These are phyloP conservation scores for Leccinum aurantiacum DNA, from an alignment of 768 basidiomycete species.

Conservation along the genomic window DNA sequence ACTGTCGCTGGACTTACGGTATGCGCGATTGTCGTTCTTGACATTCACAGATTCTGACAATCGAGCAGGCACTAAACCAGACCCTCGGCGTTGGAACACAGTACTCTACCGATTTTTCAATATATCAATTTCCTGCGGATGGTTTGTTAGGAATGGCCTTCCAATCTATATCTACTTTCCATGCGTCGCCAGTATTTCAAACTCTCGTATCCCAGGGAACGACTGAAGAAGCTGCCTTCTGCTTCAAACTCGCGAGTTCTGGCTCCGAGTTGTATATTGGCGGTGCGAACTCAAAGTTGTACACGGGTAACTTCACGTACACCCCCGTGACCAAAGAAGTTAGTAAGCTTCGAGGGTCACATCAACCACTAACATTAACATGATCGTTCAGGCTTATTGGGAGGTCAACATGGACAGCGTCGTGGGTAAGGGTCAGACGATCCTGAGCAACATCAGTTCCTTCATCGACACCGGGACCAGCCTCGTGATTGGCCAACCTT, in stretches of 20 bases:
- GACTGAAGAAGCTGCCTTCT: slow-evolving; percentile 38
- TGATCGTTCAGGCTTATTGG: slow-evolving; percentile 17
- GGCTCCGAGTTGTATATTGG: slow-evolving; percentile 53
- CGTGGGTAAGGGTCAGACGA: background rate
- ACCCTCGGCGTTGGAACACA: slow-evolving; percentile 13
- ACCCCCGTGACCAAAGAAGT: slow-evolving; percentile 11
- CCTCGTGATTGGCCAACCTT: slow-evolving; percentile 9
- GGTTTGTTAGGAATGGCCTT: slow-evolving; percentile 44
- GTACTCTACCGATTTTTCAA: slow-evolving; percentile 8
- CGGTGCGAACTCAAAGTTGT: slow-evolving; percentile 44
- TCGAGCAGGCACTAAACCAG: slow-evolving; percentile 11
- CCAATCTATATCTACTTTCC: slow-evolving; percentile 37
- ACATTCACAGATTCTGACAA: background rate
- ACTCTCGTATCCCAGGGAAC: slow-evolving; percentile 39
- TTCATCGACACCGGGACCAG: slow-evolving; percentile 27
- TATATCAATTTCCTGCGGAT: slow-evolving; percentile 16
- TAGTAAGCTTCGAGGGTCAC: background rate
- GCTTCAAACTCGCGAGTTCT: slow-evolving; percentile 44
- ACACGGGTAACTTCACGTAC: slow-evolving; percentile 45
- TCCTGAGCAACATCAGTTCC: slow-evolving; percentile 9
- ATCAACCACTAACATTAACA: background rate
- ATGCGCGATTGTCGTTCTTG: background rate
- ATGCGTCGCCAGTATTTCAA: slow-evolving; percentile 38
- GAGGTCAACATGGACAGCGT: slow-evolving; percentile 17
- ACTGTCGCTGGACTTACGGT: slow-evolving; percentile 14